Evolutionary conservation across 2,329 filamentous ascomycete genomes (phyloP).

Genomic region (Aspergillus carbonarius): DNA sequence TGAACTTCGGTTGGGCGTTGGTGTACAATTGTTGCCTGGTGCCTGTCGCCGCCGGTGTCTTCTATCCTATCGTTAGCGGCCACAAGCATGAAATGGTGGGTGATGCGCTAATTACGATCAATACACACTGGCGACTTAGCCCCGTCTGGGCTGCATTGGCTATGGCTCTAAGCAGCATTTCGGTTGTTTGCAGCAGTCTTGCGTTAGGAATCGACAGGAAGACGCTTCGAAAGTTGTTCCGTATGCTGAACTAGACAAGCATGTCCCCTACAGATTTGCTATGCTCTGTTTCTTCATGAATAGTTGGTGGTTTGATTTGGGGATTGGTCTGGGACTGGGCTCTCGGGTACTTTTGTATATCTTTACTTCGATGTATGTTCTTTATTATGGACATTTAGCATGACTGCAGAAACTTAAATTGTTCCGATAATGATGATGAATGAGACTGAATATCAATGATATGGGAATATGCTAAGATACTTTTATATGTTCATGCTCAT

Average conservation of each 20-base stretch:
- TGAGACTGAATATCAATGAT: neutral
- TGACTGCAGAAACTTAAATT: neutral
- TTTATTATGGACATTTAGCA: neutral
- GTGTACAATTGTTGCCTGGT: constrained; percentile 78
- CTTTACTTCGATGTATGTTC: neutral
- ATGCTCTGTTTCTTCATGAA: neutral
- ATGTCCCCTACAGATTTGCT: neutral
- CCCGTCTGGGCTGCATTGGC: constrained; percentile 79
- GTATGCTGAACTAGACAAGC: constrained; percentile 6
- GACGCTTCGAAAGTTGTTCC: constrained; percentile 20
- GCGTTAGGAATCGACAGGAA: constrained; percentile 57
- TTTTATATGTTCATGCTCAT: too few species aligned
- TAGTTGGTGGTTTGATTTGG: neutral
- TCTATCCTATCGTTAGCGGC: constrained; percentile 61
- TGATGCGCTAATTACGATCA: constrained; percentile 33
- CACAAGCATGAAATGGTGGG: constrained; percentile 34
- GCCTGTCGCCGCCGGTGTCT: constrained; percentile 75
- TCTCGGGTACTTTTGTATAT: neutral
- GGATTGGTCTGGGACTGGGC: neutral
- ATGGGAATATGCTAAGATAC: too few species aligned
- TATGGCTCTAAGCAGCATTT: constrained; percentile 90
- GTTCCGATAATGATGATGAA: neutral
- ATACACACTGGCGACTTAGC: constrained; percentile 47
- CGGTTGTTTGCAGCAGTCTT: constrained; percentile 80
- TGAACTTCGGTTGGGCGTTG: constrained; percentile 84